These are phyloP conservation scores for Sporothrix dimorphospora DNA, from an alignment of 2,329 filamentous ascomycete genomes.

Conservation along the genomic window DNA sequence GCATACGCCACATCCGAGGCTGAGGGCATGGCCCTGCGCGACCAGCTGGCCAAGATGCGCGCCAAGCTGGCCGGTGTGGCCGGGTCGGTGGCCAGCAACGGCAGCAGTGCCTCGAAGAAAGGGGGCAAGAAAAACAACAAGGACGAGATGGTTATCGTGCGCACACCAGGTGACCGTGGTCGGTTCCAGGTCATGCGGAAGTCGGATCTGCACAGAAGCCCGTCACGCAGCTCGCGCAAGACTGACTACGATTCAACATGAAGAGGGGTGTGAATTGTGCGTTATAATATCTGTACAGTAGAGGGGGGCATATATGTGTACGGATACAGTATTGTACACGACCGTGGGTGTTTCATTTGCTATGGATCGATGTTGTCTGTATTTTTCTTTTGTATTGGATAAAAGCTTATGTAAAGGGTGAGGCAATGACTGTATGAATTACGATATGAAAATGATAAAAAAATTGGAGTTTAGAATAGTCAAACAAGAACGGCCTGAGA, in stretches of 20 bases:
- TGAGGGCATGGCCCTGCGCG: constrained; percentile 28
- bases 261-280: background rate
- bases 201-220: constrained; percentile 31
- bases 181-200: constrained; percentile 34
- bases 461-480: too few relatives aligned
- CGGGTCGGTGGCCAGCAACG: background rate
- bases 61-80: constrained; percentile 20
- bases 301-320: background rate
- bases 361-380: background rate
- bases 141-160: constrained; percentile 33
- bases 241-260: constrained; percentile 27
- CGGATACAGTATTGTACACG: background rate
- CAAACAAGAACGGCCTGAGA: background rate
- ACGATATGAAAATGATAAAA: background rate
- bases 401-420: background rate
- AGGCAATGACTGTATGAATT: constrained; percentile 1
- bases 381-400: background rate
- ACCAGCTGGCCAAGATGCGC: constrained; percentile 32
- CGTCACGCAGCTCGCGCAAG: constrained; percentile 29
- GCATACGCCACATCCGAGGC: constrained; percentile 23
- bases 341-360: background rate
- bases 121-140: constrained; percentile 30
- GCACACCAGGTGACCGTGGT: constrained; percentile 31
- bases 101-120: background rate
- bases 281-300: background rate